Evolutionary conservation across 176 grass and related monocot genomes (phyloP).

Genomic region (Bolboschoenus planiculmis): DNA sequence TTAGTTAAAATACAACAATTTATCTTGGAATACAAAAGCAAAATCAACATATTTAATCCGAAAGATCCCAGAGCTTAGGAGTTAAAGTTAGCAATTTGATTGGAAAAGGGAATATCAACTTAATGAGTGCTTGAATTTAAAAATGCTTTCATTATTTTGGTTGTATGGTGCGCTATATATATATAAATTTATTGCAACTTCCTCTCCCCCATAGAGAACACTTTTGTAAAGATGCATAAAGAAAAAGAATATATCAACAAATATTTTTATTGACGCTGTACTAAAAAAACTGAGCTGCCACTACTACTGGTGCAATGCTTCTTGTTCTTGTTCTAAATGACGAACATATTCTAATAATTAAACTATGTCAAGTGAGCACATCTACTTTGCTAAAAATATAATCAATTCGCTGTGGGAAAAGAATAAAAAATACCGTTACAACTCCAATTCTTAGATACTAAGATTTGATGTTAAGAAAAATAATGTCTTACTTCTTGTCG

Average conservation of each 20-base stretch:
- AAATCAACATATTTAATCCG: not conserved
- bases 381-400: not conserved
- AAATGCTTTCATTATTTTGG: not conserved
- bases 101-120: not conserved
- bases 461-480: not conserved
- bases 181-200: not conserved
- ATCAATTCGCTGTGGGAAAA: not conserved
- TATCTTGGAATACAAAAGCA: not conserved
- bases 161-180: not conserved
- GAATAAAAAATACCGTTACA: not conserved
- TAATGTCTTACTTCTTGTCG: not conserved
- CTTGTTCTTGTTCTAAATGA: not conserved
- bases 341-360: not conserved
- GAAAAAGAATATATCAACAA: not conserved
- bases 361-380: not conserved
- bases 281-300: not conserved
- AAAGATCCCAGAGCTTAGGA: not conserved
- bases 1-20: not conserved
- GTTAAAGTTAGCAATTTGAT: not conserved
- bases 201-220: not conserved
- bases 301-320: not conserved
- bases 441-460: not conserved
- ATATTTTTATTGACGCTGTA: not conserved
- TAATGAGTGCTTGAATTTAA: not conserved
- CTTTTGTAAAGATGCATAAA: not conserved